Evolutionary conservation across 2,329 filamentous ascomycete genomes (phyloP), one percentile per base, ranked within the genome.

Genomic region (Clarireedia hainanense): DNA sequence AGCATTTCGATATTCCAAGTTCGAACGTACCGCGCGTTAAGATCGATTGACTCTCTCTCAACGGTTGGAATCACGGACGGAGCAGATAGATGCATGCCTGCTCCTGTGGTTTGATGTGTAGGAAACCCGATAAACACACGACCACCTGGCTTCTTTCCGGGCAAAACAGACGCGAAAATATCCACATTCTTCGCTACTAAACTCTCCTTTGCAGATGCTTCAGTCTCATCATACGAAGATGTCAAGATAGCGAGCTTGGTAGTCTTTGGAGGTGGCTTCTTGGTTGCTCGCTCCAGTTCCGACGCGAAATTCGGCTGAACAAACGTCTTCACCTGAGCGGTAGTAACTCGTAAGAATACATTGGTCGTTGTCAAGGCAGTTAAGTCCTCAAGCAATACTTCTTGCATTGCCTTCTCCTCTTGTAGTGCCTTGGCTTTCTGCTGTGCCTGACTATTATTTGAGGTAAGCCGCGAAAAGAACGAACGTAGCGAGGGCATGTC

Each of bases 61-160:
- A 99, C 95, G 0, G 94, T 99, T 0, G 94, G 94, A 56, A 99
- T 99, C 14, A 99, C 85, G 0, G 92, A 96, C 1, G 91, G 94
- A 0, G 94, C 94, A 12, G 92, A 97, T 30, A 99, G 88, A 70
- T 99, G 94, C 68, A 95, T 88, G 15, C 92, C 88, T 27, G 92
- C 84, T 54, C 92, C 94, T 0, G 95, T 99, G 0, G 94, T 99
- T 73, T 99, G 94, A 63, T 92, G 91, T 1, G 94, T 99, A 3
- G 94, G 92, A 67, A 99, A 99, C 0, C 94, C 94, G 66, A 99
- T 99, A 67, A 97, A 99, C 54, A 99, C 88, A 52, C 89, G 85
- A 6, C 94, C 94, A 7, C 83, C 82, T 0, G 81, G 80, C 64
- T 89, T 88, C 70, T 91, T 95, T 56, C 82, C 90, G 2, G 94